Base-by-base conservation (phyloP, 1,284 basidiomycete genomes). In the Papiliotrema nemorosa region DNA sequence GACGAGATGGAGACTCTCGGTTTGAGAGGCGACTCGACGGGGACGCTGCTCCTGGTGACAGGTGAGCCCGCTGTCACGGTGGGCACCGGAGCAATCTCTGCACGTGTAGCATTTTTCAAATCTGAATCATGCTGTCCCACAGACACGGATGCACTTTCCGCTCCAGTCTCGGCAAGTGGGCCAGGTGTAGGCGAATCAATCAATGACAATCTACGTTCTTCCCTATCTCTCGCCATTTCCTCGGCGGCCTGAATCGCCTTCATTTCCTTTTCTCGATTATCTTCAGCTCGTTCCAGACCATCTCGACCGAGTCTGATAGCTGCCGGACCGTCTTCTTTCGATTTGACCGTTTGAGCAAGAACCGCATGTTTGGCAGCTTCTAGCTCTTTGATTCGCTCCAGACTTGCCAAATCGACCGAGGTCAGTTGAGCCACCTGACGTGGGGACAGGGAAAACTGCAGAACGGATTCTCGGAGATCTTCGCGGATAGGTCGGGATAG, bases 271-370 rank as follows among this genome's bases (percentile, higher is more conserved):
- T 64, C 60, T 18, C 48, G 52, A 21, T 40, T 36, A 41, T 64
- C 63, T 25, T 62, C 66, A 14, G 59, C 57, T 22, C 56, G 53
- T 49, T 72, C 71, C 26, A 70, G 59, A 2, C 71, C 71, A 52
- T 73, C 71, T 37, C 69, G 52, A 12, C 67, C 69, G 2, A 69
- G 33, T 3, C 66, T 54, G 25, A 69, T 59, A 1, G 50, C 53
- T 5, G 45, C 41, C 13, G 39, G 22, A n/a, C 24, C 52, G 9
- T 50, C 43, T 12, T 61, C 59, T 43, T 64, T 65, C 13, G 57
- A 38, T 33, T 62, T 63, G 42, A 72, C 66, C 3, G 60, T 63
- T 54, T 66, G 65, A 26, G 66, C 60, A 13, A 73, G 54, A 3
- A 47, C 49, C 34, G 64, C 64, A 22, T 59, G 52, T 29, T 61